A percentile compares a stretch with the other conserved stretches of the same genome.
These are phyloP conservation scores for Aquilaria agallochum DNA, from an alignment of 441 rosid species.

Conservation along the genomic window DNA sequence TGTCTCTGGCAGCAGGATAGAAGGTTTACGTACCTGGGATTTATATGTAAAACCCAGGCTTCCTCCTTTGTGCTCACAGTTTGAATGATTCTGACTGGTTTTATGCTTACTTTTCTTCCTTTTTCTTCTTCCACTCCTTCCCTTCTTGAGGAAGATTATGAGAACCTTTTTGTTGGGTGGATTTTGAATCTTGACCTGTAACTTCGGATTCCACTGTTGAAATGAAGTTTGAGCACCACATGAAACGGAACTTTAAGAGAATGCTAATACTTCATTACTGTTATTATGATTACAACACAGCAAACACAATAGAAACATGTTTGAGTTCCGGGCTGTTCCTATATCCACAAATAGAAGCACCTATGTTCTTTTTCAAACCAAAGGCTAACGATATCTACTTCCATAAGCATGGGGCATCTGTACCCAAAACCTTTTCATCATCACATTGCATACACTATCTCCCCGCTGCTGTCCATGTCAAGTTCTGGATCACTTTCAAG, in stretches of 20 bases:
- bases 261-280: conserved; percentile 2
- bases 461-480: conserved; percentile 95
- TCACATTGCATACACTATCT: conserved; percentile 92
- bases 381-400: conserved; percentile 6
- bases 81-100: no score
- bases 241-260: background rate
- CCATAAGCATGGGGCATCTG: background rate
- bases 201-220: no score
- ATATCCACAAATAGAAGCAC: conserved; percentile 7
- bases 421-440: background rate
- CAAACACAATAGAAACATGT: conserved; percentile 11
- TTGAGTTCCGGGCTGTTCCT: background rate
- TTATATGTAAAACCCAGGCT: no score
- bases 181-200: no score
- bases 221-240: no score
- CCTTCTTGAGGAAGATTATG: no score
- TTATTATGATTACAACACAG: conserved; percentile 3
- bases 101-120: no score
- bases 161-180: no score
- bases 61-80: no score
- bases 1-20: no score
- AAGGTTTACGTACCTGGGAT: no score
- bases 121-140: no score
- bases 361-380: background rate
- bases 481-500: conserved; percentile 83